Evolutionary conservation across 306 rosid species (phyloP), one percentile per base, ranked within the genome.

Genomic region (Gillenia trifoliata): DNA sequence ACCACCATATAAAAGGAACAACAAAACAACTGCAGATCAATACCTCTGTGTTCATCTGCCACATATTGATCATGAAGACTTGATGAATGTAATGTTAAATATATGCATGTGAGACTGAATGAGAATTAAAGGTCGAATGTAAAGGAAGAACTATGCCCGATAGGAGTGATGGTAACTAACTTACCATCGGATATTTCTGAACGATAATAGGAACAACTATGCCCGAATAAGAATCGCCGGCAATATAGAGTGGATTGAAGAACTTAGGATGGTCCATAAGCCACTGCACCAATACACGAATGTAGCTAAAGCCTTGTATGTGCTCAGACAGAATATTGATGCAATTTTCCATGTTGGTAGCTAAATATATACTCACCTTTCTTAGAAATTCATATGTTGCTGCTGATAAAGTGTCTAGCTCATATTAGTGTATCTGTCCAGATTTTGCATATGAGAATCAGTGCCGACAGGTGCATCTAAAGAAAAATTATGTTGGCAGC

Each of bases 161-260:
- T 7, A n/a, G 38, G 8, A 9, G 38, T 34, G 9, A 7, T 34
- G 38, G 2, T 30, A 19, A 30, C 41, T 15, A 11, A 23, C 50
- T 62, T 71, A 76, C 84, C 78, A 66, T 83, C 23, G 0, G 83
- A 64, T 60, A 83, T 60, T 29, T 61, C 13, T 73, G 75, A 75
- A 69, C 15, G 5, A 83, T 11, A 2, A 73, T 72, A 30, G 82
- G 77, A 66, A 83, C 29, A 40, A 64, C 15, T 23, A 78, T 68
- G 33, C 86, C 86, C 1, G 83, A 75, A 74, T 78, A 83, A 15
- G 86, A 78, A 83, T 83, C 86, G 16, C 83, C 83, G 4, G 57
- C 43, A 15, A 83, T 11, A 70, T 70, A 78, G 30, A 82, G 70
- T 9, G 80, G 72, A 70, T 75, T 26, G 22, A 36, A 6, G 43